Evolutionary conservation across 2,329 filamentous ascomycete genomes (phyloP).

Genomic region (Epichloe sylvatica): DNA sequence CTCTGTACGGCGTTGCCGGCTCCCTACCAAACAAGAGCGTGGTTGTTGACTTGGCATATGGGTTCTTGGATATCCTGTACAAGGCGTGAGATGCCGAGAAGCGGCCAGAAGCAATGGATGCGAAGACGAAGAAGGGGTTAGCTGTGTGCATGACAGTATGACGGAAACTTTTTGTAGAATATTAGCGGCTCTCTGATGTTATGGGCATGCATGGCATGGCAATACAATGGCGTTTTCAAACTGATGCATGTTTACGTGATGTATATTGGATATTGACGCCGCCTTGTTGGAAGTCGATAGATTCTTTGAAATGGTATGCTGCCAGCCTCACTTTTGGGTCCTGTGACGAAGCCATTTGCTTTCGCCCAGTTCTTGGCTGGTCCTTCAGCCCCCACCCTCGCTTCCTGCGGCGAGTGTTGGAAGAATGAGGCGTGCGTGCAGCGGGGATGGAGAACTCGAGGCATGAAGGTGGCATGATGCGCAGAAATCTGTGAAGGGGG

Average conservation of each 20-base stretch:
- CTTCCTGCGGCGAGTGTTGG: neutral
- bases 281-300: too few species aligned
- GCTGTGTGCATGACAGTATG: neutral
- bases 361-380: neutral
- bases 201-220: neutral
- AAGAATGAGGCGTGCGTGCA: too few species aligned
- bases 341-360: neutral
- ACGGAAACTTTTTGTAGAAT: neutral
- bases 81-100: constrained; percentile 47
- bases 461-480: too few species aligned
- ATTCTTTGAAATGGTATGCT: neutral
- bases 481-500: too few species aligned
- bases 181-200: neutral
- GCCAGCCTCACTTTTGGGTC: neutral
- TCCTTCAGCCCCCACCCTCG: neutral
- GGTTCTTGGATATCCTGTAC: constrained; percentile 86
- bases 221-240: neutral
- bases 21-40: constrained; percentile 92
- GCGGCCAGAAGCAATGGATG: neutral
- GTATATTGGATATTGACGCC: neutral
- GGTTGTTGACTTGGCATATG: constrained; percentile 76
- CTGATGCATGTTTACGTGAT: neutral
- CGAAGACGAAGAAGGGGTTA: neutral
- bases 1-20: constrained; percentile 88
- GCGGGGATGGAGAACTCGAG: too few species aligned